Conservation (phyloP, 441 rosid genomes). For the Cnidoscolus chayamansa region DNA sequence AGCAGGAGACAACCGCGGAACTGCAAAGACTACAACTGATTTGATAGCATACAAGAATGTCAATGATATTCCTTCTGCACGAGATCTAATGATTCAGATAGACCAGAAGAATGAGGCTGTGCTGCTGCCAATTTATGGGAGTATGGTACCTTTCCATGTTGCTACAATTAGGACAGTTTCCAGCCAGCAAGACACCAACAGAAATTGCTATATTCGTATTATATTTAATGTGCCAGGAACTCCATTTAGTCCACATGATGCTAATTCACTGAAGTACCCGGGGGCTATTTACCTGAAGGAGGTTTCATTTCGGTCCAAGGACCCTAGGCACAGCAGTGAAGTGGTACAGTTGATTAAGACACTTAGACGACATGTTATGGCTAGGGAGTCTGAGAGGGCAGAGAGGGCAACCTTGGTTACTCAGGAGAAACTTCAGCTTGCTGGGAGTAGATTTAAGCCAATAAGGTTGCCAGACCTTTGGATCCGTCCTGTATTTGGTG, state of each 20-base stretch:
- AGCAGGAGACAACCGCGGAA: conserved; percentile 51
- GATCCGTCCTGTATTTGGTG: conserved; percentile 79
- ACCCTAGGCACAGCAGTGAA: conserved; percentile 59
- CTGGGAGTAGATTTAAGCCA: conserved; percentile 73
- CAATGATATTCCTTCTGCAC: conserved; percentile 67
- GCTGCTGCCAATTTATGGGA: conserved; percentile 64
- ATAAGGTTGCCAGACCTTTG: conserved; percentile 68
- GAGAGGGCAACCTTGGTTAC: conserved; percentile 89
- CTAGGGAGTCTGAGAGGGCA: conserved; percentile 82
- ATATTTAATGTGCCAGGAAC: conserved; percentile 63
- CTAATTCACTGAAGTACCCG: conserved; percentile 38
- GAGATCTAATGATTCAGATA: conserved; percentile 65
- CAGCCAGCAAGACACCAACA: conserved; percentile 73
- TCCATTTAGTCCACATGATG: conserved; percentile 54
- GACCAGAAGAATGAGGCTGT: conserved; percentile 84
- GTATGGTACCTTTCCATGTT: conserved; percentile 68
- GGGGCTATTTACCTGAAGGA: conserved; percentile 57
- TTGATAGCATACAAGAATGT: conserved; percentile 76
- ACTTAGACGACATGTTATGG: conserved; percentile 62
- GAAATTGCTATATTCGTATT: conserved; percentile 63
- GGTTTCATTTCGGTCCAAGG: conserved; percentile 65
- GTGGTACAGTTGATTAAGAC: conserved; percentile 58
- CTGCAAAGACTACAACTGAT: conserved; percentile 55
- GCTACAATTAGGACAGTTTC: conserved; percentile 66
- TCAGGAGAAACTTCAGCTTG: conserved; percentile 79